Conservation (phyloP, 2,329 filamentous ascomycete genomes). For the Coniella lustricola region DNA sequence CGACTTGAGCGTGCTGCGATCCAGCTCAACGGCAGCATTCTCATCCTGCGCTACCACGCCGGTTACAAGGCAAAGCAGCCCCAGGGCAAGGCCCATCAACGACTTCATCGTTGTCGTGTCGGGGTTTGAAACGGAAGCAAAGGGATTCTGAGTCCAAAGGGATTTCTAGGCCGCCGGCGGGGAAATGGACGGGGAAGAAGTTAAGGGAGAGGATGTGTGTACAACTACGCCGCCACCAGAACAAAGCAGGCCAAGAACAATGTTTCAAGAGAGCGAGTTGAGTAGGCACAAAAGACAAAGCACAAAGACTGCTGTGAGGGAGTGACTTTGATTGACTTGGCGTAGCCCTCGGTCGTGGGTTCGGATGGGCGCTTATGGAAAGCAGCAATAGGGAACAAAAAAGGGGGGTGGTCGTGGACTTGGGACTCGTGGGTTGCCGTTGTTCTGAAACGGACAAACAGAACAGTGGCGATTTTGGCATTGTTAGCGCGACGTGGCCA, state of each 20-base stretch:
- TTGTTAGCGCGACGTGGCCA: slow-evolving; percentile 13
- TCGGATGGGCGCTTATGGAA: too few species aligned
- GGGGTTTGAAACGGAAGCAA: background rate
- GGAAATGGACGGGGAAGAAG: background rate
- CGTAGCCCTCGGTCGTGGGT: too few species aligned
- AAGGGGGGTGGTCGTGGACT: background rate
- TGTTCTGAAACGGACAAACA: background rate
- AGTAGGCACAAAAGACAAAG: too few species aligned
- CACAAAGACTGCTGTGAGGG: too few species aligned
- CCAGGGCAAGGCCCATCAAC: slow-evolving; percentile 37
- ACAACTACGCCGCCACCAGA: background rate
- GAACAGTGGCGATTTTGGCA: background rate
- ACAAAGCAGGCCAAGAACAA: too few species aligned
- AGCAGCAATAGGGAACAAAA: background rate
- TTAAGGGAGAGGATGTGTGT: background rate
- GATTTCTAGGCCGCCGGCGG: slow-evolving; percentile 1
- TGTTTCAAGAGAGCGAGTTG: too few species aligned
- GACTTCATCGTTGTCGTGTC: slow-evolving; percentile 6
- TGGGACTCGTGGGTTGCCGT: background rate
- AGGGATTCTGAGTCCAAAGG: background rate
- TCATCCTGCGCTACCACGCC: slow-evolving; percentile 48
- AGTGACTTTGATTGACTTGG: too few species aligned
- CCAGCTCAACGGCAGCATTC: slow-evolving; percentile 77
- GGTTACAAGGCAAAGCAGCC: slow-evolving; percentile 43
- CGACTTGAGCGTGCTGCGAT: slow-evolving; percentile 75